Evolutionary conservation across 1,284 basidiomycete species (phyloP).

Genomic region (Hemileia vastatrix): DNA sequence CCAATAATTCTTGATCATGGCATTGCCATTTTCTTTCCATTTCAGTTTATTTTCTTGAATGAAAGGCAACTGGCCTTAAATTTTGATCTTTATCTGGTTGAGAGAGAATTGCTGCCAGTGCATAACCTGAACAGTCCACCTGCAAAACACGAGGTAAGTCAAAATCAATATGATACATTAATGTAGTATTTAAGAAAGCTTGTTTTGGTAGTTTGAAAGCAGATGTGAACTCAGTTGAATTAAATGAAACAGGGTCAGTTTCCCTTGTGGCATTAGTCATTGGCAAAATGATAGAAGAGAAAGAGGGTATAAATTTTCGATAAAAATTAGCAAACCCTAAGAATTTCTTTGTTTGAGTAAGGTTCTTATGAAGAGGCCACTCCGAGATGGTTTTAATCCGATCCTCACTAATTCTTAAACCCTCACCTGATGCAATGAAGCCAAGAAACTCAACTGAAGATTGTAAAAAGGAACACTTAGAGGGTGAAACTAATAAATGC

Average conservation of each 20-base stretch:
- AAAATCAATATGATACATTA: constrained; percentile 3
- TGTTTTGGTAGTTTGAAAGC: neutral
- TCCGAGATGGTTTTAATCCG: constrained; percentile 1
- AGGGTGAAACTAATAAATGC: neutral
- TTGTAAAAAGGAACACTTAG: constrained; percentile 8
- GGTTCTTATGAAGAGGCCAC: constrained; percentile 1
- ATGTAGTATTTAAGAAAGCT: neutral
- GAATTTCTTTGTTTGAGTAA: neutral
- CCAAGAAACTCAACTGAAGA: constrained; percentile 6
- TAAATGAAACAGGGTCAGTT: neutral
- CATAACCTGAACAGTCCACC: constrained; percentile 1
- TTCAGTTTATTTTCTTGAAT: neutral
- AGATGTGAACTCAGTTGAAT: no score
- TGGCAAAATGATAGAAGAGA: neutral
- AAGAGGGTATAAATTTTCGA: constrained; percentile 2
- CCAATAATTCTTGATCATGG: constrained; percentile 2
- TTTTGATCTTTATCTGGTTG: neutral
- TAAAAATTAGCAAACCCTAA: constrained; percentile 12
- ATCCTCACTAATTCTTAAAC: neutral
- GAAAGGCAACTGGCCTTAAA: neutral
- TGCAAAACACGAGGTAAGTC: neutral
- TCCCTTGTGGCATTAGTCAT: constrained; percentile 1
- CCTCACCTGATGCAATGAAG: neutral
- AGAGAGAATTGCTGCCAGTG: neutral
- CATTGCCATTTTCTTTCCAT: neutral